A percentile compares a stretch with the other conserved stretches of the same genome.
Conservation (phyloP, 148 eudicot genomes). For the Chenopodium album region DNA sequence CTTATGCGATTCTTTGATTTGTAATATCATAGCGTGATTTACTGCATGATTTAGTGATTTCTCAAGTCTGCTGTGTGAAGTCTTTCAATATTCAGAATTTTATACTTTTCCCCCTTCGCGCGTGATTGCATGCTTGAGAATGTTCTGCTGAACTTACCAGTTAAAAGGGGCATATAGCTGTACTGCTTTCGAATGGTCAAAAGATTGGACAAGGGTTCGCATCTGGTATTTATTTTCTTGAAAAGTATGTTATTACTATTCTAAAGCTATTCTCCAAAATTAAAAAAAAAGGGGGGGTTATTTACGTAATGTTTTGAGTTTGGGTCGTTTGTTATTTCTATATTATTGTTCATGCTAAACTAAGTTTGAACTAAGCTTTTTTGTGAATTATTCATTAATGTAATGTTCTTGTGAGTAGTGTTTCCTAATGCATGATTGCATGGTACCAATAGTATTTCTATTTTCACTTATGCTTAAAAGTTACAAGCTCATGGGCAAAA, state of each 20-base stretch:
- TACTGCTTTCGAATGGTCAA: background rate
- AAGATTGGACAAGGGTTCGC: background rate
- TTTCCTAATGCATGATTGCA: too few relatives aligned
- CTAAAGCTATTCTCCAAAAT: too few relatives aligned
- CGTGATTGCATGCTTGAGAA: conserved; percentile 3
- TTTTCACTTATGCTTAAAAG: too few relatives aligned
- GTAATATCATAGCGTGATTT: conserved; percentile 14
- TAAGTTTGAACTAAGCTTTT: background rate
- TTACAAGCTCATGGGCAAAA: too few relatives aligned
- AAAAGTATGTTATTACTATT: too few relatives aligned
- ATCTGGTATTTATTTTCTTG: background rate
- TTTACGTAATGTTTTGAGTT: too few relatives aligned
- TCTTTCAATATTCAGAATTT: conserved; percentile 5
- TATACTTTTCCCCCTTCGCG: background rate
- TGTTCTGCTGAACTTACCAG: background rate
- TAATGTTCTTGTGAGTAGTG: too few relatives aligned
- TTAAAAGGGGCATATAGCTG: background rate
- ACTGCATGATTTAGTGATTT: conserved; percentile 16
- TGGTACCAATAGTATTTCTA: too few relatives aligned
- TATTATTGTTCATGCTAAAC: background rate
- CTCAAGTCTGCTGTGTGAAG: background rate
- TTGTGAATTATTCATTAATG: too few relatives aligned
- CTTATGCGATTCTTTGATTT: conserved; percentile 21
- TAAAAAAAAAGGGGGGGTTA: too few relatives aligned
- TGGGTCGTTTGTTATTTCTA: too few relatives aligned